Base-by-base conservation (phyloP, 768 basidiomycete genomes). In the Fibroporia radiculosa region DNA sequence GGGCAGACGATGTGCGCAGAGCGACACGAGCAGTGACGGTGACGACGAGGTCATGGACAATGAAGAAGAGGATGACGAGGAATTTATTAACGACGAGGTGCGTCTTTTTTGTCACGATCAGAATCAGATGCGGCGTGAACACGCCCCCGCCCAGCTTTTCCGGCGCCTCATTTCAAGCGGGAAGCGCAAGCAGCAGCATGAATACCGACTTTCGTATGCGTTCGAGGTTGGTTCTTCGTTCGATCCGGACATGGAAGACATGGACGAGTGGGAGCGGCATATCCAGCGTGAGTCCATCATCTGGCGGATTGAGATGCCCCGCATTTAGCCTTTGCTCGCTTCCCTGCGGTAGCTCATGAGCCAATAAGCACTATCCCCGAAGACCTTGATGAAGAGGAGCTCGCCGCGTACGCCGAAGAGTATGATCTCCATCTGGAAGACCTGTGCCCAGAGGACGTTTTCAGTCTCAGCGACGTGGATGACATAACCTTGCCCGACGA, bases 141-240 rank as follows among this genome's bases (percentile, higher is more conserved):
- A 19, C 28, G 27, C 18, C 16, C 4, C 20, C 20, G 16, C 13
- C 12, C 46, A 87, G 84, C 67, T 87, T 14, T 85, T 83, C 55
- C 67, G 72, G 31, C 72, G 84, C 39, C 81, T 87, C 23, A 68
- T 87, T 61, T 66, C 68, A 6, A 77, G 74, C 55, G 63, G 75
- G 11, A 70, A 68, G 25, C 66, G 70, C 10, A 78, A 72, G 53
- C 58, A 64, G 14, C 65, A 58, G 2, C 74, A 84, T 55, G 60
- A 69, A 2, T 84, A 80, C 52, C 71, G 74, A 7, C 57, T 83
- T 2, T 85, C 82, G 1, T 87, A 82, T 48, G 71, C 75, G 22
- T 57, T 65, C 14, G 82, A 85, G 46, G 83, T 87, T 3, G 84
- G 84, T 4, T 84, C 82, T 13, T 86, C 84, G 1, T 76, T 84